phyloP scores from a whole-genome alignment of 257 asterid genomes.

The Petunia axillaris region DNA sequence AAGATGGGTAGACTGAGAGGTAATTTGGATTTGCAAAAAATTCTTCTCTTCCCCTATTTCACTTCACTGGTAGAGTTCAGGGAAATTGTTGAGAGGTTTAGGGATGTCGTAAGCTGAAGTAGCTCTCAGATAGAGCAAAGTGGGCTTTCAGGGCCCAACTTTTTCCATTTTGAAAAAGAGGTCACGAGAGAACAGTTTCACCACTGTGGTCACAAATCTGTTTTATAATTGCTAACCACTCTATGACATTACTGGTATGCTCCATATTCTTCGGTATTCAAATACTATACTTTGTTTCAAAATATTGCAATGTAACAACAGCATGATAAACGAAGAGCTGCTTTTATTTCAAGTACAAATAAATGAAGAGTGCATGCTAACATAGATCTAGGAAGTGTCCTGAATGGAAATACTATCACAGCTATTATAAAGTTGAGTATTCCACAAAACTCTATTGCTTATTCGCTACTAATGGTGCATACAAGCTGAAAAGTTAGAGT shows the following conservation, averaged over 20 bases:
- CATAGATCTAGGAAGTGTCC: too few relatives aligned
- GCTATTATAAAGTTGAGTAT: too few relatives aligned
- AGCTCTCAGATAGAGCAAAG: neutral
- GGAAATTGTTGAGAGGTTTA: neutral
- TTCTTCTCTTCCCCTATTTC: too few relatives aligned
- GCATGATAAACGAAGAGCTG: neutral
- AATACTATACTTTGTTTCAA: neutral
- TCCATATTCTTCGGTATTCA: constrained; percentile 5
- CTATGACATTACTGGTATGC: neutral
- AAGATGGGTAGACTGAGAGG: too few relatives aligned
- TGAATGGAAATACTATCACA: too few relatives aligned
- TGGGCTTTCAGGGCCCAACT: neutral
- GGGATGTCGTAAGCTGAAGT: neutral
- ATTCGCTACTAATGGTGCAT: neutral
- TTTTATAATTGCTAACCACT: neutral
- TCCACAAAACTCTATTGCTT: neutral
- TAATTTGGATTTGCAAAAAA: too few relatives aligned
- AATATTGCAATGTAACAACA: neutral
- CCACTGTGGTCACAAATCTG: neutral
- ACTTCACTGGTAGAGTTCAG: neutral
- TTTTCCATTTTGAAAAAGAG: neutral
- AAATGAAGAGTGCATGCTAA: too few relatives aligned
- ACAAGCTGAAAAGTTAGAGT: neutral
- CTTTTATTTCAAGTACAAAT: neutral
- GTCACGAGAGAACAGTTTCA: neutral